Conservation (phyloP, 2,329 filamentous ascomycete species). For the Cladosporium sphaerospermum region DNA sequence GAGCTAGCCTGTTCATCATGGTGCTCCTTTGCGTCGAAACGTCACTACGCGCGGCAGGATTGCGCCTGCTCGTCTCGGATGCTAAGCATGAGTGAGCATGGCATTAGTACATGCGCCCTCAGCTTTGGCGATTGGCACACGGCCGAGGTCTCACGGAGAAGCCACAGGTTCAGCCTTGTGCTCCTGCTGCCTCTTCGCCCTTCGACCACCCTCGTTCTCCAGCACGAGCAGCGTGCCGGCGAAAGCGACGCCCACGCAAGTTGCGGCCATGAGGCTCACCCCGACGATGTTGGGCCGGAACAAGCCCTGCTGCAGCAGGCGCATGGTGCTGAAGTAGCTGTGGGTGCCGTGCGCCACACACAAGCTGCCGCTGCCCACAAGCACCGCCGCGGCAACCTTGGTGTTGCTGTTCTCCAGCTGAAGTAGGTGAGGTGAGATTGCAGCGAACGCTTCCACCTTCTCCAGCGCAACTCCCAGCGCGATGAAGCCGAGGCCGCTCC, state of each 20-base stretch:
- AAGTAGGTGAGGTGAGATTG: conserved; percentile 22
- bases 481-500: conserved; percentile 47
- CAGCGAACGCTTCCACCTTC: conserved; percentile 37
- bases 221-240: conserved; percentile 25
- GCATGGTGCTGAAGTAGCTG: conserved; percentile 43
- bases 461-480: conserved; percentile 48
- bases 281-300: conserved; percentile 35
- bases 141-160: background rate
- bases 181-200: background rate
- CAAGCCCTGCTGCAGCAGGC: conserved; percentile 37
- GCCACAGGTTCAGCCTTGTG: background rate
- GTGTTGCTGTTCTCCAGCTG: conserved; percentile 30
- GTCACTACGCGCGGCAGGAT: too few species aligned
- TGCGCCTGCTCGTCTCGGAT: too few species aligned
- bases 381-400: conserved; percentile 27
- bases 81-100: too few species aligned
- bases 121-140: too few species aligned
- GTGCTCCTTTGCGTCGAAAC: too few species aligned
- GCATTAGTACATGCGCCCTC: too few species aligned
- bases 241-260: conserved; percentile 27
- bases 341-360: conserved; percentile 44
- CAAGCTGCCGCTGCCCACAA: conserved; percentile 42
- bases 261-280: conserved; percentile 22
- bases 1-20: too few species aligned
- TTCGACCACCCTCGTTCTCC: conserved; percentile 21